Percentiles rank a stretch among this genome's conserved stretches.
Evolutionary conservation across 2,329 filamentous ascomycete species (phyloP).

Genomic region (Cytospora leucostoma): DNA sequence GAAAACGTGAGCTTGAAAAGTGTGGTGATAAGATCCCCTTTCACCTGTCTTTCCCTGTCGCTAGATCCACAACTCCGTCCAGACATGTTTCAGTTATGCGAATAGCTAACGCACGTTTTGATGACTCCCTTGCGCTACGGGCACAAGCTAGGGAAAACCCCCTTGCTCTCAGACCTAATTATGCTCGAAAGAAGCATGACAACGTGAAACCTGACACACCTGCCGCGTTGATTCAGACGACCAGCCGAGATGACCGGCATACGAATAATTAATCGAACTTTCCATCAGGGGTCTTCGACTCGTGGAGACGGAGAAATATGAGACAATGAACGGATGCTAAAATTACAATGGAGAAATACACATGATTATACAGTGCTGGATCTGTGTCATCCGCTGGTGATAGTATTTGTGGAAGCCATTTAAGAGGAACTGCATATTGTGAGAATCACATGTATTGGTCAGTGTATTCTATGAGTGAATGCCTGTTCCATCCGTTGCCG

Average conservation of each 20-base stretch:
- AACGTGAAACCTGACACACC: background rate
- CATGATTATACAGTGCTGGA: no score
- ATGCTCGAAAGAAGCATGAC: background rate
- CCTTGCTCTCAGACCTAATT: background rate
- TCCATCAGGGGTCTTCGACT: no score
- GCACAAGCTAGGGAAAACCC: background rate
- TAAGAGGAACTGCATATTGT: no score
- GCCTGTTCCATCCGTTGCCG: background rate
- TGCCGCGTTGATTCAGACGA: no score
- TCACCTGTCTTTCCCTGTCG: background rate
- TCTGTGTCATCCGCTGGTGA: no score
- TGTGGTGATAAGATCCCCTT: background rate
- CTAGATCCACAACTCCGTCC: background rate
- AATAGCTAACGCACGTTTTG: background rate
- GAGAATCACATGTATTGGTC: no score
- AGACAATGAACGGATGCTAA: no score
- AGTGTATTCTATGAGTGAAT: background rate
- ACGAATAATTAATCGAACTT: no score
- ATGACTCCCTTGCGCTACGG: background rate
- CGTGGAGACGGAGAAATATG: no score
- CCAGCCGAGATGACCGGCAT: no score
- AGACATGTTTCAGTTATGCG: background rate
- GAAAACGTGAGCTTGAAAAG: background rate
- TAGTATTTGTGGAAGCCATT: no score
- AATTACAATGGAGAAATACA: no score